Conservation (phyloP, 2,329 filamentous ascomycete genomes). For the Ophiosphaerella korrae region DNA sequence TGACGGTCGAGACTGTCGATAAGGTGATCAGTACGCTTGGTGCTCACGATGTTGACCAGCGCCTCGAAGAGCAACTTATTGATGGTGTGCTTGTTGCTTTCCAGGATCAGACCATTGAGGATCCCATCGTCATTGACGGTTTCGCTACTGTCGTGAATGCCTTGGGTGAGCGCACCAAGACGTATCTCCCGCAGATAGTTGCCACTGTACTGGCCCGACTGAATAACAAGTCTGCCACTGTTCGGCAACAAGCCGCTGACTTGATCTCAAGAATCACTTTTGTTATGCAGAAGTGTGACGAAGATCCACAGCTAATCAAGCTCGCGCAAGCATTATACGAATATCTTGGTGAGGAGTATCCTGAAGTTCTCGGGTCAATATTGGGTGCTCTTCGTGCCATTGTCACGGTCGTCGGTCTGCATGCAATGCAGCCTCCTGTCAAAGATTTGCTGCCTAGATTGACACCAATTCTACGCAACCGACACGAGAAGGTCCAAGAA, state of each 20-base stretch:
- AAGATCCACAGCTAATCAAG: constrained; percentile 95
- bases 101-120: constrained; percentile 97
- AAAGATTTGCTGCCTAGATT: constrained; percentile 92
- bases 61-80: constrained; percentile 89
- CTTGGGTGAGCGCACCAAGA: constrained; percentile 89
- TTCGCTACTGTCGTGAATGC: constrained; percentile 98
- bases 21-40: constrained; percentile 93
- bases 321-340: constrained; percentile 94
- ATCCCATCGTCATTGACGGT: constrained; percentile 93
- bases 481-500: constrained; percentile 98
- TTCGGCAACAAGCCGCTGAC: constrained; percentile 95
- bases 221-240: constrained; percentile 97
- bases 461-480: constrained; percentile 96
- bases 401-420: constrained; percentile 96
- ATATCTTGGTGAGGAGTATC: constrained; percentile 97
- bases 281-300: constrained; percentile 98
- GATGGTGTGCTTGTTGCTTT: constrained; percentile 96
- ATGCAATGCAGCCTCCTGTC: constrained; percentile 97
- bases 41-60: constrained; percentile 89
- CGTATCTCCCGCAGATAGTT: constrained; percentile 95
- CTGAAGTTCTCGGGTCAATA: constrained; percentile 95
- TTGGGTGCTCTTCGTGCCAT: constrained; percentile 93
- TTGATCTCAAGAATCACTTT: constrained; percentile 96
- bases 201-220: constrained; percentile 94
- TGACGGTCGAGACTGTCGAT: constrained; percentile 98